Percentiles rank a stretch among this genome's conserved stretches.
These are phyloP conservation scores for Albifimbria verrucaria DNA, from an alignment of 2,329 filamentous ascomycete genomes.

Conservation along the genomic window DNA sequence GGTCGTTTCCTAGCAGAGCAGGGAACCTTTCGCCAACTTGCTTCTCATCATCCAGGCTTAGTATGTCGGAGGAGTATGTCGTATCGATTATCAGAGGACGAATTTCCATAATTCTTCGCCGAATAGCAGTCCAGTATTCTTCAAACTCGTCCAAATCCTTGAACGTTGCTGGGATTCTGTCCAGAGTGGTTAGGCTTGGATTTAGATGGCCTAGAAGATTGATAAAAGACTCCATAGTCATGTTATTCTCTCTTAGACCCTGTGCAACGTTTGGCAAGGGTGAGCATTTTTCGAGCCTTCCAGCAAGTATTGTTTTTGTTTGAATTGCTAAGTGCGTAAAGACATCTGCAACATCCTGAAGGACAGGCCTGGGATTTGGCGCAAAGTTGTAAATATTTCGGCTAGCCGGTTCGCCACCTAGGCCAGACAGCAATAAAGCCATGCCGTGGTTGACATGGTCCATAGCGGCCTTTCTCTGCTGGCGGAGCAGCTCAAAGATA, in stretches of 20 bases:
- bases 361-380: conserved; percentile 16
- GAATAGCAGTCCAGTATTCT: conserved; percentile 10
- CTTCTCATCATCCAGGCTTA: too few relatives aligned
- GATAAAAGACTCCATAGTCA: conserved; percentile 16
- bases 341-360: conserved; percentile 12
- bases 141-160: conserved; percentile 16
- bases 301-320: conserved; percentile 11
- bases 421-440: conserved; percentile 26
- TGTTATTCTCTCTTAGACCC: conserved; percentile 9
- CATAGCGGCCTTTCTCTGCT: conserved; percentile 25
- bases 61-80: too few relatives aligned
- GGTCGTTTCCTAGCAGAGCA: conserved; percentile 6
- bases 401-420: conserved; percentile 18
- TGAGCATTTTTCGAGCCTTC: conserved; percentile 5
- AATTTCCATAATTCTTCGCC: too few relatives aligned
- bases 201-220: conserved; percentile 8
- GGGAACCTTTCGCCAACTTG: conserved; percentile 7
- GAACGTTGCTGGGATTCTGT: conserved; percentile 7
- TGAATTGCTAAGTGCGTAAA: conserved; percentile 12
- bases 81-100: too few relatives aligned
- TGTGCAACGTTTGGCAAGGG: conserved; percentile 15
- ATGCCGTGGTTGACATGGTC: conserved; percentile 33
- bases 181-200: not conserved
- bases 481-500: conserved; percentile 27
- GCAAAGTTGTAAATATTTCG: conserved; percentile 8